Percentiles rank a stretch among this genome's conserved stretches.
Evolutionary conservation across 441 rosid genomes (phyloP).

Genomic region (Biscutella auriculata): DNA sequence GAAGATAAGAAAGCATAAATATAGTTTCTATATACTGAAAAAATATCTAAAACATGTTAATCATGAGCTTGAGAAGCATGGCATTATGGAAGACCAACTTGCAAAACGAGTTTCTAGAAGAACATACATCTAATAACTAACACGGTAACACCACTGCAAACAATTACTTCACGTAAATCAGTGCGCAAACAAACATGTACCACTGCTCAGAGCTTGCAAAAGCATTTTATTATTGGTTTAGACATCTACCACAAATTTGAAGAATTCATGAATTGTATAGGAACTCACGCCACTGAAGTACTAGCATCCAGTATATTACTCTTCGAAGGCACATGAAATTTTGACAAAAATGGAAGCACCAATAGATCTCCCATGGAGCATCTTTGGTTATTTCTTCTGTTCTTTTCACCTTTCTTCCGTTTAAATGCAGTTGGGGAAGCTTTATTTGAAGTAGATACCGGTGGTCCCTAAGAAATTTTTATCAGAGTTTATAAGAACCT

Average conservation of each 20-base stretch:
- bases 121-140: background rate
- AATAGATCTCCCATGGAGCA: conserved; percentile 64
- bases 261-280: conserved; percentile 8
- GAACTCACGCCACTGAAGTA: conserved; percentile 46
- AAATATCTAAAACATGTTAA: background rate
- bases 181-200: background rate
- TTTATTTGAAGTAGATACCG: conserved; percentile 32
- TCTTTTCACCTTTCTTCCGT: conserved; percentile 76
- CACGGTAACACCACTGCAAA: background rate
- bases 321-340: conserved; percentile 49
- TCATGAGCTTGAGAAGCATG: conserved; percentile 5
- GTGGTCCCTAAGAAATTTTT: conserved; percentile 55
- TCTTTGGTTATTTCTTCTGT: conserved; percentile 38
- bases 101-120: conserved; percentile 3
- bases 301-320: conserved; percentile 36
- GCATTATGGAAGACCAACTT: conserved; percentile 2
- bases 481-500: conserved; percentile 10
- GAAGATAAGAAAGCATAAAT: background rate
- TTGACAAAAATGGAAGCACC: conserved; percentile 82
- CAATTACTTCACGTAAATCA: background rate
- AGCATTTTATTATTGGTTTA: background rate
- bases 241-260: background rate
- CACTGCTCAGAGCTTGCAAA: background rate
- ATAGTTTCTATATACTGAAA: background rate
- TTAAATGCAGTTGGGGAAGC: conserved; percentile 41